Base-by-base conservation (phyloP, 768 basidiomycete genomes). In the Trametes gibbosa region DNA sequence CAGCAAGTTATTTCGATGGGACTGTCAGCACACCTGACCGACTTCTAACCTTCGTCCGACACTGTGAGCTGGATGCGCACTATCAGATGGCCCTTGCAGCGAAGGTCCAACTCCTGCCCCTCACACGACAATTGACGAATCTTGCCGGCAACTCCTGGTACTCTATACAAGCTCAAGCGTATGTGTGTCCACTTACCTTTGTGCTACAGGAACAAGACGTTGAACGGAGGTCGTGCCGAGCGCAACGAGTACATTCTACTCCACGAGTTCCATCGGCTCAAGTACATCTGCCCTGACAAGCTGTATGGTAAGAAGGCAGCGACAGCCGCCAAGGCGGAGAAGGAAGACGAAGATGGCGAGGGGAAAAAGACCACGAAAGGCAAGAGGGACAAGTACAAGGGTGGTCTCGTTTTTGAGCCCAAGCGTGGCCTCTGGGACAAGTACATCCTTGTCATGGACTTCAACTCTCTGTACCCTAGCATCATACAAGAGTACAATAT, bases 401-500 rank as follows among this genome's bases (percentile, higher is more conserved):
- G 97, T 71, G 97, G 97, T 73, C 81, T 98, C 52, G 97, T 99
- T 19, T 95, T 99, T 63, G 92, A 97, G 58, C 97, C 97, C 2
- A 95, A 97, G 75, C 81, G 92, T 53, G 93, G 95, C 12, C 77
- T 99, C 40, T 98, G 93, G 92, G 97, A 98, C 77, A 95, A 87
- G 66, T 97, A 81, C 70, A 90, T 98, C 73, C 81, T 99, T 17
- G 97, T 99, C 73, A 99, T 99, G 97, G 97, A 99, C 73, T 99
- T 98, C 86, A 99, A 99, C 74, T 97, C 95, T 61, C 80, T 99
- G 56, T 99, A 99, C 71, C 97, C 97, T 6, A 95, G 92, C 72
- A 99, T 99, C 77, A 99, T 99, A 48, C 97, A 98, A 69, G 97
- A 99, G 78, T 99, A 92, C 70, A 98, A 99, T 71, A 98, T 99